Base-by-base conservation (phyloP, 345 rosid species). In the Garcia nutans region DNA sequence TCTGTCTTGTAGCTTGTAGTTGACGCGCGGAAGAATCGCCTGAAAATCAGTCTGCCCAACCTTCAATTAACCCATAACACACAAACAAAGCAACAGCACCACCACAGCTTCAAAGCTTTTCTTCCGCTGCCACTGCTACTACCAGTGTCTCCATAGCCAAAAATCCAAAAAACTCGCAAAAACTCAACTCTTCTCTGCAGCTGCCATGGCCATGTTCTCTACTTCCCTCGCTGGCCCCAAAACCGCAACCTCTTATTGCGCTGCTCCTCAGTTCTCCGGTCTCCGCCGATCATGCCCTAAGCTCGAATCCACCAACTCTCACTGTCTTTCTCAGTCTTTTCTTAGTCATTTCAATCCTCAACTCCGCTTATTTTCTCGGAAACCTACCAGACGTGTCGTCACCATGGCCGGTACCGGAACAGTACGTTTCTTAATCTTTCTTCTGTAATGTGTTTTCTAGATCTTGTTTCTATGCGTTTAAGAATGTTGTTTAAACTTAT, bases 361-460 rank as follows among this genome's bases (percentile, higher is more conserved):
- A 67, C 73, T 83, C 83, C 90, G 89, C 67, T 73, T 87, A 77
- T 77, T 93, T 22, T 74, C 93, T 67, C 84, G 85, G 16, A 92
- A 85, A 42, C 85, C 92, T 73, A 84, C 82, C 24, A 79, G 89
- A 76, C 79, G 85, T 58, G 92, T 89, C 70, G 86, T 89, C 55
- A 89, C 97, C 76, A 93, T 93, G 96, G 97, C 99, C 49, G 92
- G 97, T 80, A 85, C 93, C 70, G 98, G 98, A 83, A 93, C 88
- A 91, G 99, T 92, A 75, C 52, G 50, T 64, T 62, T 61, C 1
- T 13, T 13, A 22, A 15, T 68, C 31, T 10, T 47, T 65, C 22
- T 45, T 49, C 49, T 66, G n/a, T 31, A 65, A 26, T 47, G 47
- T 62, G 28, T 23, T 47, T 62, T 31, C 71, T 15, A 45, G 72